phyloP scores from a whole-genome alignment of 805 yeast species.

The Monosporozyma solicola region DNA sequence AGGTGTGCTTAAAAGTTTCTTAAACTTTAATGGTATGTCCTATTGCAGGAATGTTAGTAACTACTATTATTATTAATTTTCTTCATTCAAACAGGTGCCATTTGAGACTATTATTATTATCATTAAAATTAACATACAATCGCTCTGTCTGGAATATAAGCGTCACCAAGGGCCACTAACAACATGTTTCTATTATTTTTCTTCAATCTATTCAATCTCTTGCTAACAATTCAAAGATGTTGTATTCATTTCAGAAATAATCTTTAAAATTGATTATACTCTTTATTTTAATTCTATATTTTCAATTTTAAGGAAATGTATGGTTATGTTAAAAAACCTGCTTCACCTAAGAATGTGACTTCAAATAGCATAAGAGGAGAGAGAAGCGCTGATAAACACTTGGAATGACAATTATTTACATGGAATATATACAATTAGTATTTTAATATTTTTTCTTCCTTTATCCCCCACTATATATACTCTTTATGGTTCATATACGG shows the following conservation, averaged over 20 bases:
- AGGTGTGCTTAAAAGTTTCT: conserved; percentile 61
- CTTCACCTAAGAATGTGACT: no score
- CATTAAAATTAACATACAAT: conserved; percentile 34
- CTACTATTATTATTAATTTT: neutral
- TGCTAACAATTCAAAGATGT: neutral
- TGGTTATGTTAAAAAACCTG: neutral
- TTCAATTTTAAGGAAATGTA: neutral
- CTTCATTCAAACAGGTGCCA: neutral
- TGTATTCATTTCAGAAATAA: neutral
- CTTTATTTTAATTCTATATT: neutral
- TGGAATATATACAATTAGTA: neutral
- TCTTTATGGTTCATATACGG: conserved; percentile 63
- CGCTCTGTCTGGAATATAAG: conserved; percentile 83
- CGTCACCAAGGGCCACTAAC: conserved; percentile 77
- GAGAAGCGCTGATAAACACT: neutral
- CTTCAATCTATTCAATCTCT: neutral
- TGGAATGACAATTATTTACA: neutral
- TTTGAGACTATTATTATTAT: neutral
- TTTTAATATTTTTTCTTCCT: no score
- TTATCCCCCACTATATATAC: conserved; percentile 8
- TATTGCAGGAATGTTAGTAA: conserved; percentile 11
- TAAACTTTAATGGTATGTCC: conserved; percentile 49
- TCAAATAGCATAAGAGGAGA: neutral
- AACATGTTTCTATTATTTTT: conserved; percentile 39
- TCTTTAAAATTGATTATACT: neutral